A percentile compares a stretch with the other conserved stretches of the same genome.
Conservation (phyloP, 2,329 filamentous ascomycete genomes). For the Fusarium sp. region DNA sequence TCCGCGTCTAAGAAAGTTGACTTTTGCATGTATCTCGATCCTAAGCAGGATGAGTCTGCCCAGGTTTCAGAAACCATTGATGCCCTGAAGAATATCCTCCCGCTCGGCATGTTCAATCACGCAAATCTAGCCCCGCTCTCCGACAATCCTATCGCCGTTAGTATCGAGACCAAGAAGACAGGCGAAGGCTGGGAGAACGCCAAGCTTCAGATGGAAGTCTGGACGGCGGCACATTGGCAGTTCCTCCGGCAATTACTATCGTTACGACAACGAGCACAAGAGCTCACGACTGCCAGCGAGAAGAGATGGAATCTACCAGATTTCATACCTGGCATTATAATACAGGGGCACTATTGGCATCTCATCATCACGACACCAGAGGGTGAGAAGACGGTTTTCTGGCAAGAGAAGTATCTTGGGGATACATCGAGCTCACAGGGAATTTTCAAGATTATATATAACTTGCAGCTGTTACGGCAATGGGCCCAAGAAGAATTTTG, state of each 20-base stretch:
- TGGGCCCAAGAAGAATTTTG: background rate
- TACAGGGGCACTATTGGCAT: background rate
- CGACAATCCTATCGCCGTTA: background rate
- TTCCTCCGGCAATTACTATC: background rate
- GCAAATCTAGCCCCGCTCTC: background rate
- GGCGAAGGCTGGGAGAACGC: background rate
- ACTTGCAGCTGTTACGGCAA: background rate
- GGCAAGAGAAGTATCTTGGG: background rate
- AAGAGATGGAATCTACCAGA: background rate
- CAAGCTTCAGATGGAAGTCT: background rate
- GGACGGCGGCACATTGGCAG: background rate
- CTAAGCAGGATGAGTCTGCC: background rate
- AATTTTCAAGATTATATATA: background rate
- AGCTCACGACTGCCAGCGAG: background rate
- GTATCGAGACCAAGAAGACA: background rate
- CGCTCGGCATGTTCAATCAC: background rate
- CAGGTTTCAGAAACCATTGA: background rate
- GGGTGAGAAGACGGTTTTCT: background rate
- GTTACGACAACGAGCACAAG: background rate
- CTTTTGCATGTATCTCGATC: background rate
- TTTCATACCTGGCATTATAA: background rate
- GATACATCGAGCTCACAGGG: background rate
- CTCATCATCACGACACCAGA: background rate
- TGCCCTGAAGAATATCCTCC: background rate
- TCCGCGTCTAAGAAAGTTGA: background rate